A percentile compares a stretch with the other conserved stretches of the same genome.
phyloP scores from a whole-genome alignment of 305 asterid species.

The Fraxinus sp. region DNA sequence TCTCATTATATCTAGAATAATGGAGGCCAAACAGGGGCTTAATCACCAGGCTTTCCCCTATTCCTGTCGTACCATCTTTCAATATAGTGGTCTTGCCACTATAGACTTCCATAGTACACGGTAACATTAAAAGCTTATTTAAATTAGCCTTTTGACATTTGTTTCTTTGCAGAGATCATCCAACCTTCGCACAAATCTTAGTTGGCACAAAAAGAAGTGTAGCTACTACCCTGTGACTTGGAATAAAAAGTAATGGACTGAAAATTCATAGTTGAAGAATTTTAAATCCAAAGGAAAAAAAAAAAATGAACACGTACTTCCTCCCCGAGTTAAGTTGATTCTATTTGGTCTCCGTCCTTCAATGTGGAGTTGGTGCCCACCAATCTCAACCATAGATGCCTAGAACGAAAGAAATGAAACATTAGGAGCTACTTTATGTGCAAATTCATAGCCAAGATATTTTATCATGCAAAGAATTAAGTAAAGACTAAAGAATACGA shows the following conservation, averaged over 20 bases:
- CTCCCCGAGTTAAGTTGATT: slow-evolving; percentile 57
- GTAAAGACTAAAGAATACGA: background rate
- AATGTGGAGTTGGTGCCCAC: slow-evolving; percentile 68
- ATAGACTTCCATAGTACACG: background rate
- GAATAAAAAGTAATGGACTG: slow-evolving; percentile 3
- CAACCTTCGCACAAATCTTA: background rate
- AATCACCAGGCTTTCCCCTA: background rate
- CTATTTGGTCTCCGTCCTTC: slow-evolving; percentile 95
- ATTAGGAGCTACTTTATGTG: background rate
- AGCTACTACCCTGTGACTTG: background rate
- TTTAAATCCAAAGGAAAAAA: background rate
- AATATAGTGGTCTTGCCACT: background rate
- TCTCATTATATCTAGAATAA: background rate
- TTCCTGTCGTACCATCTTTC: background rate
- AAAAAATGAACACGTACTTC: slow-evolving; percentile 51
- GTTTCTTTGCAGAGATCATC: background rate
- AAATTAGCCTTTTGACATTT: background rate
- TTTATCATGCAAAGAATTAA: background rate
- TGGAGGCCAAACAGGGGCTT: background rate
- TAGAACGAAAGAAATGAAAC: slow-evolving; percentile 32
- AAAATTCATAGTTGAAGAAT: background rate
- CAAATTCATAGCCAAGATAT: background rate
- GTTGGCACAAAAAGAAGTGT: background rate
- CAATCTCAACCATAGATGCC: slow-evolving; percentile 85
- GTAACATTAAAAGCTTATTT: background rate